A percentile compares a stretch with the other conserved stretches of the same genome.
These are phyloP conservation scores for Pyricularia pennisetigena DNA, from an alignment of 2,329 filamentous ascomycete genomes.

Conservation along the genomic window DNA sequence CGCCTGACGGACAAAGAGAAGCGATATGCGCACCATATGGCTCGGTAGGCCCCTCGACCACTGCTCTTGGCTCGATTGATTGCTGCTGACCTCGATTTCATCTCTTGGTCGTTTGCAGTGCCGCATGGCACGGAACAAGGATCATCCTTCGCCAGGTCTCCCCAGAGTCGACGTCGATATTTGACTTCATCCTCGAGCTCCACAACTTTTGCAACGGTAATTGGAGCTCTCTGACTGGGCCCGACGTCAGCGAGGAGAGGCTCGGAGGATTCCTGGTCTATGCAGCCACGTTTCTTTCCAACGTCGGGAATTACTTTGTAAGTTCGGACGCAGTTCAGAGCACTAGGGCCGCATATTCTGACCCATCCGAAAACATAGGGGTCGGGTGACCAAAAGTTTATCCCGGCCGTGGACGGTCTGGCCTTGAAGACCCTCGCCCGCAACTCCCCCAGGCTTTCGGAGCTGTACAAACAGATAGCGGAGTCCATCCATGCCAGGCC, in stretches of 20 bases:
- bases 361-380: constrained; percentile 61
- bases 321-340: constrained; percentile 6
- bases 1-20: constrained; percentile 43
- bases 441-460: constrained; percentile 44
- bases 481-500: constrained; percentile 53
- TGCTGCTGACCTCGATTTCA: constrained; percentile 13
- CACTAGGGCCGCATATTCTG: constrained; percentile 50
- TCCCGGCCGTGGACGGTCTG: constrained; percentile 58
- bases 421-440: constrained; percentile 55
- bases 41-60: constrained; percentile 27
- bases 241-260: constrained; percentile 53
- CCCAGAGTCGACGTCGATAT: constrained; percentile 72
- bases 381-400: constrained; percentile 77
- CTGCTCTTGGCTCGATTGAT: constrained; percentile 44
- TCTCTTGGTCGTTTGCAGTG: constrained; percentile 37
- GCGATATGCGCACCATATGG: constrained; percentile 55
- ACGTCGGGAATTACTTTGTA: constrained; percentile 72
- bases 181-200: constrained; percentile 68
- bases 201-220: constrained; percentile 57
- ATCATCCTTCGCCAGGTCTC: constrained; percentile 75
- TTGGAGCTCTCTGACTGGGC: constrained; percentile 59
- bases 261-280: constrained; percentile 66
- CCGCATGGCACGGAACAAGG: constrained; percentile 65
- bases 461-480: constrained; percentile 56
- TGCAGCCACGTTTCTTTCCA: constrained; percentile 67